Base-by-base conservation (phyloP, 768 basidiomycete species). In the Lyophyllum shimeji region DNA sequence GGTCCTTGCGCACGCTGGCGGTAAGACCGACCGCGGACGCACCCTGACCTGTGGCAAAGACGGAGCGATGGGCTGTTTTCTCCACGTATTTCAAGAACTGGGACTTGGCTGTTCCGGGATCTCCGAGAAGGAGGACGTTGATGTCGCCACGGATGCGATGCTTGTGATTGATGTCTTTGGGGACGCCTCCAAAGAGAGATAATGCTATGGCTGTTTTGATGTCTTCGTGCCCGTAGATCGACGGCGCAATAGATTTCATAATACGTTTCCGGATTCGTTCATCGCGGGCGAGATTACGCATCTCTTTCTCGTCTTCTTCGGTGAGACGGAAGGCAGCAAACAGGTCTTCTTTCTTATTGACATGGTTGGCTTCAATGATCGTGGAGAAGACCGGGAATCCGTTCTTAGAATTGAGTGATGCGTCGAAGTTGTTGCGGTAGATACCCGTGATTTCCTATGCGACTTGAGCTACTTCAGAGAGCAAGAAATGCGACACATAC, bases 331-430 rank as follows among this genome's bases (percentile, higher is more conserved):
- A 95, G 3, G 97, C 95, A n/a, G 97, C 96, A 64, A 98, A 98
- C 17, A 96, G 82, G 66, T 99, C 97, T 72, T 98, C 96, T 72
- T 98, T 98, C 79, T 98, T 98, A 78, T 97, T 98, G 68, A 99
- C 79, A 68, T 98, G 95, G 70, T 99, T 99, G 17, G 95, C 97
- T 69, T 98, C 97, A 55, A 99, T 89, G 60, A 99, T 83, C 20
- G 97, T 99, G 8, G 95, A 97, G 76, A 99, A 99, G 29, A 99
- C 97, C 1, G 97, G 97, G 76, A 99, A 99, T 7, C 97, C 97
- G 63, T 99, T 98, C 75, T 98, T 98, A 24, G 93, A 87, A 71
- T 99, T 99, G 63, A 99, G 84, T 2, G 95, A 93, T 20, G 96
- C 95, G 67, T 98, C 97, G 58, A 98, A 99, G 71, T 98, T 98